Evolutionary conservation across 2,329 filamentous ascomycete genomes (phyloP).

Genomic region (Erysiphe pulchra): DNA sequence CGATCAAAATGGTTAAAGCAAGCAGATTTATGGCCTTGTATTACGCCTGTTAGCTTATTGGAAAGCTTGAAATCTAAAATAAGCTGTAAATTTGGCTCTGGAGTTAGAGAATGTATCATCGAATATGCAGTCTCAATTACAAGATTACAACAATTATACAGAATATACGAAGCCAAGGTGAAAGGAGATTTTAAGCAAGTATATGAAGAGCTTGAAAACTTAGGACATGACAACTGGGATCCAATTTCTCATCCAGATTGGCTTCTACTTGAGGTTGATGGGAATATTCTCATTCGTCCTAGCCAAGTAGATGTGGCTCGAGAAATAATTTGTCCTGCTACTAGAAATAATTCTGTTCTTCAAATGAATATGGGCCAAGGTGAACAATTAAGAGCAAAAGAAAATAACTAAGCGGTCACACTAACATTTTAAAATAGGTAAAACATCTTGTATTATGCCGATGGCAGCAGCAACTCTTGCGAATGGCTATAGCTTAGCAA

Average conservation of each 20-base stretch:
- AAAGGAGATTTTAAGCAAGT: constrained; percentile 13
- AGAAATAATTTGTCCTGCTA: constrained; percentile 29
- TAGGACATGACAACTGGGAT: constrained; percentile 16
- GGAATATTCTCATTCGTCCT: constrained; percentile 32
- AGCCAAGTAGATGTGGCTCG: constrained; percentile 35
- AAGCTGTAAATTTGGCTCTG: constrained; percentile 9
- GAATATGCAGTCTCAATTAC: constrained; percentile 17
- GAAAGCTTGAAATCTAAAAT: constrained; percentile 17
- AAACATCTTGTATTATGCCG: constrained; percentile 29
- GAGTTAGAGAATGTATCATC: constrained; percentile 16
- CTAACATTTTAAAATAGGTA: constrained; percentile 16
- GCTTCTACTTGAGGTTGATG: constrained; percentile 42
- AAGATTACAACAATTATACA: constrained; percentile 18
- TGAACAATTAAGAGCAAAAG: constrained; percentile 5
- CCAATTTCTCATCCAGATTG: constrained; percentile 26
- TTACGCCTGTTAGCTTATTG: constrained; percentile 17
- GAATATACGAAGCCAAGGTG: constrained; percentile 16
- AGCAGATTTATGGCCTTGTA: constrained; percentile 17
- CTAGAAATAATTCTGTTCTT: constrained; percentile 28
- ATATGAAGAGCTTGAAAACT: constrained; percentile 15
- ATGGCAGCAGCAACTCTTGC: constrained; percentile 23
- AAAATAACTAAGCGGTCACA: background rate
- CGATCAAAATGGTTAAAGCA: constrained; percentile 15
- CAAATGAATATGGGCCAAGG: constrained; percentile 44
- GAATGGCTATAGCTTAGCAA: constrained; percentile 16